Base-by-base conservation (phyloP, 2,329 filamentous ascomycete genomes). In the Claviceps digitariae region DNA sequence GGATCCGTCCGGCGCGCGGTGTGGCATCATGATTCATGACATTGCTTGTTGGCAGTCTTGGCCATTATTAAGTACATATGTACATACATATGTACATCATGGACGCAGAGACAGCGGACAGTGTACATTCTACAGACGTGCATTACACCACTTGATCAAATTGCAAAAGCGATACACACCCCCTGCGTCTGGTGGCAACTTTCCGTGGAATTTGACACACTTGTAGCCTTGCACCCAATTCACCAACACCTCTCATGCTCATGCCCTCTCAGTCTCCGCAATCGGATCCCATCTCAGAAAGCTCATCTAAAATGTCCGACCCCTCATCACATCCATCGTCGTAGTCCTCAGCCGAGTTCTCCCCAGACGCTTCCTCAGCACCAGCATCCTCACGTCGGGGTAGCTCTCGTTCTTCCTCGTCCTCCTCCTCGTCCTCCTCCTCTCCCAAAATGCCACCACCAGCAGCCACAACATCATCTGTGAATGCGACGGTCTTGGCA, bases 401-500 rank as follows among this genome's bases (percentile, higher is more conserved):
- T 53, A 56, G 9, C 54, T 46, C 61, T 60, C 48, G 63, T 55
- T 55, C 57, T 2, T 47, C 25, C 31, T 50, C 53, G 55, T 56
- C 49, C 59, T 48, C 63, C 55, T 55, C 57, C 31, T 66, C 65
- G 27, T 54, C 57, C 34, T 66, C 65, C 48, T 66, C 67, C 10
- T 66, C 67, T 9, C 62, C 63, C 52, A 62, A 50, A 21, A 63
- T 57, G 27, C 64, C 67, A 25, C 62, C 70, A 51, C 40, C n/a
- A 21, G n/a, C 40, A 12, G 40, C 23, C 43, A 67, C 66, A 27
- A 76, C 68, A 45, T 80, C 77, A 23, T 82, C 80, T 2, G 74
- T 74, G 63, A 86, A 86, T 1, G 78, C 79, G 27, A 86, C 83
- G 12, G 73, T 77, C 64, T 84, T 84, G 9, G 70, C 65, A 8